A percentile compares a stretch with the other conserved stretches of the same genome.
phyloP scores from a whole-genome alignment of 768 basidiomycete species.

The Cubamyces sp. region DNA sequence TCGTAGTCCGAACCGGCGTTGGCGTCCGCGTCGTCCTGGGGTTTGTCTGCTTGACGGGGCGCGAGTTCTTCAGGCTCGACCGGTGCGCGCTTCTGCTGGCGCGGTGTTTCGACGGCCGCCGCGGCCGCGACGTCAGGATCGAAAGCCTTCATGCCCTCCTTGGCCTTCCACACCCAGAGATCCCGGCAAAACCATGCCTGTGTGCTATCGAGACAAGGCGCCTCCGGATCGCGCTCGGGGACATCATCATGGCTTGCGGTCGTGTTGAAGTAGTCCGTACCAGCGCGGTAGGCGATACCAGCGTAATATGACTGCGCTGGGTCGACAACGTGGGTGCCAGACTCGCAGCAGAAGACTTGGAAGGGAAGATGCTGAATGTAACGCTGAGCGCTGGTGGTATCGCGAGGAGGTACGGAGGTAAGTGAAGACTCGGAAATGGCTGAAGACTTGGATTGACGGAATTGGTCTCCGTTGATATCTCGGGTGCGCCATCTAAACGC shows the following conservation, averaged over 20 bases:
- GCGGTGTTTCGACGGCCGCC: neutral
- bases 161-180: constrained; percentile 90
- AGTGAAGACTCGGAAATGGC: constrained; percentile 90
- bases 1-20: constrained; percentile 90
- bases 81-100: constrained; percentile 10
- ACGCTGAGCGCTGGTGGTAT: constrained; percentile 75
- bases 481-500: constrained; percentile 87
- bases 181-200: constrained; percentile 99
- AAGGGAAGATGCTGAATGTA: constrained; percentile 94
- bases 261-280: constrained; percentile 75
- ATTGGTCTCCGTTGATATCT: constrained; percentile 97
- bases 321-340: constrained; percentile 96
- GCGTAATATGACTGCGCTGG: constrained; percentile 95
- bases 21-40: constrained; percentile 64
- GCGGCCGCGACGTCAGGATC: constrained; percentile 39
- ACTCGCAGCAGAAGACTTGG: constrained; percentile 99
- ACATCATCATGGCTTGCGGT: constrained; percentile 59
- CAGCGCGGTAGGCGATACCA: constrained; percentile 83
- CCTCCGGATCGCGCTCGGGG: constrained; percentile 69
- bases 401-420: constrained; percentile 91
- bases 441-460: constrained; percentile 94
- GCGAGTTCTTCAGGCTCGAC: constrained; percentile 32
- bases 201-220: constrained; percentile 90
- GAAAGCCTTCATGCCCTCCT: constrained; percentile 68
- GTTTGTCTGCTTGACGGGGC: constrained; percentile 34